Base-by-base conservation (phyloP, 2,329 filamentous ascomycete species). In the Colletotrichum horii region DNA sequence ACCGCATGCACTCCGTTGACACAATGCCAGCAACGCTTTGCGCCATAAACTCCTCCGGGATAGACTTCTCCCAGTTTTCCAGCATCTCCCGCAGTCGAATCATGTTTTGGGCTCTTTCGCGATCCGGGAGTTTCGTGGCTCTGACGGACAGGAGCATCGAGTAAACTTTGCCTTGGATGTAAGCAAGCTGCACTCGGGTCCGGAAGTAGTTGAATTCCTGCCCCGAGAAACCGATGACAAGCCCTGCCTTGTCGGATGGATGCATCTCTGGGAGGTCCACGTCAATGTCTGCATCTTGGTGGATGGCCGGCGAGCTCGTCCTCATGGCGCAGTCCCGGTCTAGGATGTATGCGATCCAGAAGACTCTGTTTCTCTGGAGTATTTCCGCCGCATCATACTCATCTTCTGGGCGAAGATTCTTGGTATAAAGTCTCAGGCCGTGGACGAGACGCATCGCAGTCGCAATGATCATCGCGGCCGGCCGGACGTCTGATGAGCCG, bases 271-370 rank as follows among this genome's bases (percentile, higher is more conserved):
- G 75, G 16, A 77, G 71, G 14, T 76, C 74, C 7, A 77, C 36
- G 52, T 77, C 76, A 9, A 75, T 77, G 3, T 71, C 66, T 6
- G 55, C 38, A n/a, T 78, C 76, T 28, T 67, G 64, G 6, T 73
- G 68, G 30, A 77, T 65, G 15, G 76, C 36, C 19, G 76, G 76
- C 60, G 76, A 74, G n/a, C 66, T 24, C 11, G 65, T 61, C 8
- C 73, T 43, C 73, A 77, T 55, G 1, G 48, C 48, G 11, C 70
- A 38, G 15, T 77, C 74, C 1, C 82, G 82, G 26, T 83, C 82
- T 8, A 83, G 74, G 4, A 76, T 77, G 48, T 82, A 83, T 48
- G 81, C 81, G 16, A 83, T 77, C 82, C 81, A 83, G 66, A 83
- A 83, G 36, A 82, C 76, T 22, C 82, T 81, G 8, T 75, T 74